Evolutionary conservation across 352 stramenopile species (phyloP).

Genomic region (Pythium dissotocum): DNA sequence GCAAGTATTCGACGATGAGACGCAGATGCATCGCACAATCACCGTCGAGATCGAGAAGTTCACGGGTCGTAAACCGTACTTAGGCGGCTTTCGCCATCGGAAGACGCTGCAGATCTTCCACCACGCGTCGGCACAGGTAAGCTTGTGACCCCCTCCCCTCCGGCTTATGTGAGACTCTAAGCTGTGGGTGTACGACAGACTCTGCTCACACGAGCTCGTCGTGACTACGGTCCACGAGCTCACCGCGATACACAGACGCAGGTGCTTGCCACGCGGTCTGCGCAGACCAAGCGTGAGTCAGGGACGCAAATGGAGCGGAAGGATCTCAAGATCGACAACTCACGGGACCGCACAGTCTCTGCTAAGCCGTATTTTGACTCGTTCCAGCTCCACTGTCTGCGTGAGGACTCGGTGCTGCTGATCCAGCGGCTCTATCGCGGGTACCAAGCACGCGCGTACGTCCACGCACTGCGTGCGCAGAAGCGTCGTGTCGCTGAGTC

Average conservation of each 20-base stretch:
- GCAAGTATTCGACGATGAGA: slow-evolving; percentile 63
- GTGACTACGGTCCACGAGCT: slow-evolving; percentile 40
- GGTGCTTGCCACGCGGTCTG: slow-evolving; percentile 63
- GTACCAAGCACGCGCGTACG: slow-evolving; percentile 60
- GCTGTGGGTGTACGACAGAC: slow-evolving; percentile 31
- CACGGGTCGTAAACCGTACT: slow-evolving; percentile 73
- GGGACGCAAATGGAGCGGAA: slow-evolving; percentile 89
- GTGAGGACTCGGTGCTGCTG: slow-evolving; percentile 71
- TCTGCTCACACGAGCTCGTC: slow-evolving; percentile 47
- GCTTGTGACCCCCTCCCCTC: too few relatives aligned
- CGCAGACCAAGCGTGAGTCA: slow-evolving; percentile 88
- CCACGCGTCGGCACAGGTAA: slow-evolving; percentile 85
- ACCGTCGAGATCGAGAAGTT: slow-evolving; percentile 81
- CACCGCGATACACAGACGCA: slow-evolving; percentile 91
- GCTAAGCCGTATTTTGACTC: slow-evolving; percentile 90
- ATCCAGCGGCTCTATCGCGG: slow-evolving; percentile 90
- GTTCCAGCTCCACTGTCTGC: slow-evolving; percentile 81
- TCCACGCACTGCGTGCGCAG: slow-evolving; percentile 48
- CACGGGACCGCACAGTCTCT: slow-evolving; percentile 57
- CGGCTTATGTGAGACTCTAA: not conserved
- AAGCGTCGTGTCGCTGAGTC: slow-evolving; percentile 32
- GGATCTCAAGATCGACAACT: slow-evolving; percentile 73
- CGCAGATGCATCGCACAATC: slow-evolving; percentile 50
- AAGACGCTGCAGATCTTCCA: slow-evolving; percentile 90
- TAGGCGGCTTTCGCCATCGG: slow-evolving; percentile 89